phyloP scores from a whole-genome alignment of 2,329 filamentous ascomycete genomes.

The Cladosporium sp. region DNA sequence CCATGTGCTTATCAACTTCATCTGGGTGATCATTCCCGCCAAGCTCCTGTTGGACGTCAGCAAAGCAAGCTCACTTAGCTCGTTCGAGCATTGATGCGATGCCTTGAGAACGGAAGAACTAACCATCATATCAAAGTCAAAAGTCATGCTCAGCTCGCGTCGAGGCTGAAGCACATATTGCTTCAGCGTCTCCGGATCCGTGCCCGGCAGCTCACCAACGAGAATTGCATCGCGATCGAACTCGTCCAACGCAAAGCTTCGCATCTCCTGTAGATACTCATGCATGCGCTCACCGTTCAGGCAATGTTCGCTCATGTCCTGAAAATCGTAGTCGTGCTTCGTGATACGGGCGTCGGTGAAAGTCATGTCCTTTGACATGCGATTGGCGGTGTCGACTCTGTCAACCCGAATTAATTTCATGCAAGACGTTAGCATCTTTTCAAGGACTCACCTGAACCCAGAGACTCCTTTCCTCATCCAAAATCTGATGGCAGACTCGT shows the following conservation, averaged over 20 bases:
- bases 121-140: slow-evolving; percentile 13
- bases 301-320: slow-evolving; percentile 10
- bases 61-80: neutral
- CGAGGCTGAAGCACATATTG: neutral
- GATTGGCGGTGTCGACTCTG: slow-evolving; percentile 27
- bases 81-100: too few species aligned
- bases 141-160: slow-evolving; percentile 12
- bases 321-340: slow-evolving; percentile 8
- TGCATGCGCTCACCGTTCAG: slow-evolving; percentile 39
- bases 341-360: slow-evolving; percentile 23
- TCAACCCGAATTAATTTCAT: neutral
- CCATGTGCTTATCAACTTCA: slow-evolving; percentile 11
- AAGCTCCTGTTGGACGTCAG: slow-evolving; percentile 4
- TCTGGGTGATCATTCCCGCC: slow-evolving; percentile 12
- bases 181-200: slow-evolving; percentile 4
- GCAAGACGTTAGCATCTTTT: neutral
- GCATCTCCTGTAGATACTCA: slow-evolving; percentile 45
- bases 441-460: slow-evolving; percentile 29
- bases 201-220: slow-evolving; percentile 40
- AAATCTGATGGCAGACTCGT: slow-evolving; percentile 55
- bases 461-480: slow-evolving; percentile 69
- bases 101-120: neutral
- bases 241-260: slow-evolving; percentile 42
- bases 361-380: slow-evolving; percentile 23
- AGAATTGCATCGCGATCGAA: slow-evolving; percentile 42